Base-by-base conservation (phyloP, 2,329 filamentous ascomycete species). In the Stenocarpella maydis region DNA sequence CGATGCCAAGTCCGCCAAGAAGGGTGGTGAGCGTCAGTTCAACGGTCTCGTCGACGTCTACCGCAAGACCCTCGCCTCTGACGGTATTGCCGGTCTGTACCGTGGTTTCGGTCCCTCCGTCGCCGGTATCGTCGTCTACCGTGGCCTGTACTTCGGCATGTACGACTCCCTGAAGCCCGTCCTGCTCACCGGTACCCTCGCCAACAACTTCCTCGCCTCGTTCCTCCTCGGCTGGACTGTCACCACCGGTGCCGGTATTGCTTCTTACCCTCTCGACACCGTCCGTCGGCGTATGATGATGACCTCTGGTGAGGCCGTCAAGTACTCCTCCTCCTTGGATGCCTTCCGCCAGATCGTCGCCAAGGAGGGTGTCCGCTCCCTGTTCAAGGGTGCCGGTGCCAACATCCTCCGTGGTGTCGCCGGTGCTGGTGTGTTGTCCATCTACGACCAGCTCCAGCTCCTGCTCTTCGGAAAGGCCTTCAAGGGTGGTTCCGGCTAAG, bases 221-320 rank as follows among this genome's bases (percentile, higher is more conserved):
- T 99, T 99, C 94, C 82, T 90, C 82, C 96, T 99, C 86, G 96
- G 96, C 83, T 99, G 96, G 96, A 88, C 89, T 86, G 96, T 99
- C 90, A 99, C 96, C 88, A 99, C 96, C 84, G 96, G 92, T 97
- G 96, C 96, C 86, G 96, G 96, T 97, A 97, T 99, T 85, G 96
- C 96, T 87, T 98, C 96, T 82, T 99, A 99, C 90, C 96, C 96
- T 88, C 94, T 99, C 83, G 96, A 99, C 87, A 99, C 96, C 82
- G 94, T 99, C 89, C 96, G 96, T 91, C 95, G 96, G 91, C 96
- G 96, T 88, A 99, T 99, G 96, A 99, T 99, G 96, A 99, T 99
- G 96, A 99, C 96, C 80, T 91, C 88, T 75, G 89, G 89, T 86
- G 88, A 97, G 93, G 96, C 96, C 89, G 96, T 99, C 91, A 99